A percentile compares a stretch with the other conserved stretches of the same genome.
phyloP scores from a whole-genome alignment of 2,329 filamentous ascomycete genomes.

The Helicocarpus griseus region DNA sequence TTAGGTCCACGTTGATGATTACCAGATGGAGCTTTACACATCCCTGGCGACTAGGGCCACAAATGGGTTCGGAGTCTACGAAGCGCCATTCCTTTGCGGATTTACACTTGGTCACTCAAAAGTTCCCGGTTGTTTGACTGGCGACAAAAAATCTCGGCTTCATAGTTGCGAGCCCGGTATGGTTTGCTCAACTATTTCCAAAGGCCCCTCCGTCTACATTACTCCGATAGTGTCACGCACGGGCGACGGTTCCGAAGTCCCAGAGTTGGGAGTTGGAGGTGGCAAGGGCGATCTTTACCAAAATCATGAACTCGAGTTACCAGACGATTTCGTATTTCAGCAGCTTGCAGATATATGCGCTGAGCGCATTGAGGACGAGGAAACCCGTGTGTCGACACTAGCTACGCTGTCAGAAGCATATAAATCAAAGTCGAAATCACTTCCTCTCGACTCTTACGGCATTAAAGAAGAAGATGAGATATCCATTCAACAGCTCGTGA shows the following conservation, averaged over 20 bases:
- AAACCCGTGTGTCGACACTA: conserved; percentile 20
- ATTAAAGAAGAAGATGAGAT: conserved; percentile 29
- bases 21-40: conserved; percentile 64
- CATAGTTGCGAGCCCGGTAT: conserved; percentile 76
- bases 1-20: conserved; percentile 70
- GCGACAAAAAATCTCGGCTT: conserved; percentile 47
- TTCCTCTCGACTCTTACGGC: conserved; percentile 30
- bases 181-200: conserved; percentile 33
- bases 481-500: conserved; percentile 26
- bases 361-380: conserved; percentile 25
- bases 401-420: conserved; percentile 24
- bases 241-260: conserved; percentile 51
- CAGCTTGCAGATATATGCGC: conserved; percentile 46
- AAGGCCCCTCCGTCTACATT: conserved; percentile 58
- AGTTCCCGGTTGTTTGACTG: conserved; percentile 63
- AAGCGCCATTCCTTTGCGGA: conserved; percentile 60
- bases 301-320: conserved; percentile 54
- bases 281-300: conserved; percentile 66
- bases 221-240: conserved; percentile 60
- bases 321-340: conserved; percentile 39
- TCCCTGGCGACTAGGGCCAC: conserved; percentile 45
- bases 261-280: conserved; percentile 68
- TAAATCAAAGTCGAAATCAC: conserved; percentile 22
- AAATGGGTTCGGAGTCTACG: conserved; percentile 36
- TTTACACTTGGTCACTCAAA: conserved; percentile 64